Evolutionary conservation across 352 stramenopile genomes (phyloP).

Genomic region (Blastocystis sp.): DNA sequence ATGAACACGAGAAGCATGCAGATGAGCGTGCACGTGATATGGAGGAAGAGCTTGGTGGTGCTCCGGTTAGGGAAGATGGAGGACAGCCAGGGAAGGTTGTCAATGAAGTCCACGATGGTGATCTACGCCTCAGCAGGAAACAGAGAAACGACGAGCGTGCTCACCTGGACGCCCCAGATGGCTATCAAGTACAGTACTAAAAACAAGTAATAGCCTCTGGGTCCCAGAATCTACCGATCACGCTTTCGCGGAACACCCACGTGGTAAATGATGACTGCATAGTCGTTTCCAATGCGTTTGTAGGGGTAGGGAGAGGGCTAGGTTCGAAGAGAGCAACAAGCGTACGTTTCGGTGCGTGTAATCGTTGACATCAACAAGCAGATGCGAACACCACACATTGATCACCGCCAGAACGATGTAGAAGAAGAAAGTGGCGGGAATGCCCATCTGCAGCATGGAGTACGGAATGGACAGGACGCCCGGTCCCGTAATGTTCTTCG

Average conservation of each 20-base stretch:
- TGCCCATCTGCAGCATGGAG: constrained; percentile 58
- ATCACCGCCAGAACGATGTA: constrained; percentile 48
- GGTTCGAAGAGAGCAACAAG: neutral
- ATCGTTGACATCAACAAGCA: constrained; percentile 49
- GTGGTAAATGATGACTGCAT: constrained; percentile 65
- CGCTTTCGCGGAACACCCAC: neutral
- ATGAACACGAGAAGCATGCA: constrained; percentile 50
- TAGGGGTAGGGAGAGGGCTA: constrained; percentile 54
- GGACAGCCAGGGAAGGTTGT: constrained; percentile 55
- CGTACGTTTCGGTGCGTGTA: constrained; percentile 35
- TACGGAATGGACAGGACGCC: constrained; percentile 65
- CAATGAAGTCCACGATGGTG: constrained; percentile 57
- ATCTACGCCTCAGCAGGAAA: neutral
- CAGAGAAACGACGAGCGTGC: neutral
- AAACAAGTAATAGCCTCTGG: constrained; percentile 61
- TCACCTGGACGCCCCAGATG: constrained; percentile 62
- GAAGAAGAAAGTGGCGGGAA: constrained; percentile 47
- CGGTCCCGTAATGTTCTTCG: constrained; percentile 56
- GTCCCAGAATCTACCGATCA: constrained; percentile 39
- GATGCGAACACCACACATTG: constrained; percentile 55
- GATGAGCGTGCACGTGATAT: constrained; percentile 46
- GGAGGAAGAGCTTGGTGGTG: constrained; percentile 16
- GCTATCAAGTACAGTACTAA: constrained; percentile 57
- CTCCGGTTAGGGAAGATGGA: neutral
- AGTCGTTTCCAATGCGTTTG: constrained; percentile 62